Percentiles rank a stretch among this genome's conserved stretches.
Evolutionary conservation across 225 moss, liverwort and hornwort species (phyloP).

Genomic region (Straminergon stramineum): DNA sequence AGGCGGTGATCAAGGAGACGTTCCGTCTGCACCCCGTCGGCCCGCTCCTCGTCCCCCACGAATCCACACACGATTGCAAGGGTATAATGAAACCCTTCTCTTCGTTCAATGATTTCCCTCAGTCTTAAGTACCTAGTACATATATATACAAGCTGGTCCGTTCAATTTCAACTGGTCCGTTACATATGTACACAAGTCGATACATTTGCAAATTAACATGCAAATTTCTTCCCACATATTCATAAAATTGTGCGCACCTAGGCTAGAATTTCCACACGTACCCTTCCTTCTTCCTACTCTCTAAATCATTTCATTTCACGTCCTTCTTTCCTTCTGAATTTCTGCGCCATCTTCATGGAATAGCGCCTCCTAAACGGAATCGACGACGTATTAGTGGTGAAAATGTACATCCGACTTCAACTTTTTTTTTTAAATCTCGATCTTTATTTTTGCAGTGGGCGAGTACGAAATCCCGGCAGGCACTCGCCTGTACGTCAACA

Average conservation of each 20-base stretch:
- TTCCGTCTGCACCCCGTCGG: constrained; percentile 18
- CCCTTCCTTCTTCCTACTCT: neutral
- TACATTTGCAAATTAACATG: neutral
- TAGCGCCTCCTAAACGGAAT: neutral
- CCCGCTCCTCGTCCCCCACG: neutral
- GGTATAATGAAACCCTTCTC: neutral
- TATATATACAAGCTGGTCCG: neutral
- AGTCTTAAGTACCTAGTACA: neutral
- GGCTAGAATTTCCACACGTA: neutral
- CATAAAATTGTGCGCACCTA: neutral
- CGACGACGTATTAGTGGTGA: neutral
- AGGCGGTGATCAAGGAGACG: constrained; percentile 14
- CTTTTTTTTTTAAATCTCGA: too few relatives aligned
- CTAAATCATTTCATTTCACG: neutral
- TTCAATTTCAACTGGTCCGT: neutral
- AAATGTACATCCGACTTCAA: neutral
- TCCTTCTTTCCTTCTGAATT: neutral
- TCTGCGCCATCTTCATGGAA: neutral
- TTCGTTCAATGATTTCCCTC: neutral
- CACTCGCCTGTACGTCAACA: constrained; percentile 14
- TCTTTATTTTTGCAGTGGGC: neutral
- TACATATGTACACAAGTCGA: neutral
- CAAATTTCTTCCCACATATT: neutral
- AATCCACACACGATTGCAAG: neutral
- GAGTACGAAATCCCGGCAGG: constrained; percentile 5